Evolutionary conservation across 2,329 filamentous ascomycete species (phyloP), one percentile per base, ranked within the genome.

Genomic region (Pseudocercospora pini-densiflorae): DNA sequence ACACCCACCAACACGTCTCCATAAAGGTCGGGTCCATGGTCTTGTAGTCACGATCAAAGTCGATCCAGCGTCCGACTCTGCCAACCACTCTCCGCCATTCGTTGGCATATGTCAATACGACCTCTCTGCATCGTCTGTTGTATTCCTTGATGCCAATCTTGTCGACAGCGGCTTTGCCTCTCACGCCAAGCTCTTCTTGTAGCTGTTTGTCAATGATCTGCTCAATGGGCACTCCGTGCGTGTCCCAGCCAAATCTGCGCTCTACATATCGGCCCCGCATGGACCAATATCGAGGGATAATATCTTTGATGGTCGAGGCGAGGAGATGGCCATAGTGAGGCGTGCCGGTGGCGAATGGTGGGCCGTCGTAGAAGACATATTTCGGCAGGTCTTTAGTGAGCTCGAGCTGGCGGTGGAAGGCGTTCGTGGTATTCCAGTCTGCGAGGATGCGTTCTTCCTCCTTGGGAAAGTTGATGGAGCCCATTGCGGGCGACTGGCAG

Each of bases 41-140:
- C 90, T 97, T 97, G 84, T 97, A 97, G 79, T 97, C 93, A 74
- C 97, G 95, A 80, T 98, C 94, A 74, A 98, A 97, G 80, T 97
- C 94, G 74, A 97, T 95, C 94, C 94, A 98, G 65, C 94, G 90
- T 64, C 94, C 94, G 47, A 98, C 82, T 68, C 94, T 86, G 76
- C 97, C 93, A 74, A 97, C 91, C 27, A 93, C 97, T 69, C 89
- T 83, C 74, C 93, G 88, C 94, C 94, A 98, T 79, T 97, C 94
- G 16, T 85, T 80, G 10, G 93, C 89, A 78, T 91, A 97, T 75
- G 92, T 88, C 92, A 97, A 97, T 72, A 97, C 94, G 78, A 97
- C 97, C 69, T 92, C 89, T 68, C 91, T 88, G 79, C 94, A 98
- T 82, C 97, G 92, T 68, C 88, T 90, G 78, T 98, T 98, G 83